Percentiles rank a stretch among this genome's conserved stretches.
Evolutionary conservation across 2,329 filamentous ascomycete genomes (phyloP).

Genomic region (Rutstroemia sydowiana): DNA sequence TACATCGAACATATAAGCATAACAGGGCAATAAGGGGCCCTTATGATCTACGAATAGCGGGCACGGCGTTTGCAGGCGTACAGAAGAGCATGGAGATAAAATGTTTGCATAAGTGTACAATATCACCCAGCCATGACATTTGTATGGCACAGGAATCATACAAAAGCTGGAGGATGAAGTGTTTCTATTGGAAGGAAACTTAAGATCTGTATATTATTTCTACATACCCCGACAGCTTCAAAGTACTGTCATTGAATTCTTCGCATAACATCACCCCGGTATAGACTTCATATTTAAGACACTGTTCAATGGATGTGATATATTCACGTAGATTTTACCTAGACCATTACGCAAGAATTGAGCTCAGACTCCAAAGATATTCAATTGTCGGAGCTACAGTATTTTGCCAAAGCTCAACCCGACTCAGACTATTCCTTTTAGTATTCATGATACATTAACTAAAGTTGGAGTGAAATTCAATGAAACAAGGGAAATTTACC

Average conservation of each 20-base stretch:
- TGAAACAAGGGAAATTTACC: no score
- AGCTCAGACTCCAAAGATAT: no score
- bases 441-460: no score
- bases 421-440: no score
- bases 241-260: constrained; percentile 16
- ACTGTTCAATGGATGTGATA: background rate
- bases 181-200: constrained; percentile 13
- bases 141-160: constrained; percentile 18
- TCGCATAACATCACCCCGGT: background rate
- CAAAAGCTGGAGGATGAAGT: constrained; percentile 24
- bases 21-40: constrained; percentile 13
- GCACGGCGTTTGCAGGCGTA: constrained; percentile 25
- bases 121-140: constrained; percentile 15
- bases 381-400: no score
- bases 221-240: constrained; percentile 24
- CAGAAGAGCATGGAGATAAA: constrained; percentile 15
- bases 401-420: no score
- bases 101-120: constrained; percentile 23
- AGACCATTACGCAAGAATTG: no score
- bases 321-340: background rate
- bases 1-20: constrained; percentile 11
- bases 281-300: background rate
- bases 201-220: constrained; percentile 24
- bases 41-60: constrained; percentile 25
- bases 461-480: no score